phyloP scores from a whole-genome alignment of 1,284 basidiomycete species.

The Phenoliferia sp. region DNA sequence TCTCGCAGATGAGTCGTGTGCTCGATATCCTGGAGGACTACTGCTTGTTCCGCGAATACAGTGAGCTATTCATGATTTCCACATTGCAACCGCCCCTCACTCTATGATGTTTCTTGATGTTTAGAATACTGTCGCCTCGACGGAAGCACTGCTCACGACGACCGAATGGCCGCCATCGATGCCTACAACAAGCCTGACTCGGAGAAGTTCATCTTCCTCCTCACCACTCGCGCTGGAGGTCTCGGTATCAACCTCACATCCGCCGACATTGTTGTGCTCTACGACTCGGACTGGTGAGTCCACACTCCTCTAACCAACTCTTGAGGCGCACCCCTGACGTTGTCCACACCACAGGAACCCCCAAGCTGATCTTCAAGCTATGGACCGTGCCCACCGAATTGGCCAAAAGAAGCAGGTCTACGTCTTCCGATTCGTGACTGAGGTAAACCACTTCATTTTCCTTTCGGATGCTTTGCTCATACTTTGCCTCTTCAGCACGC shows the following conservation, averaged over 20 bases:
- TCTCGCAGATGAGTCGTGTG: conserved; percentile 97
- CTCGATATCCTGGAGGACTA: conserved; percentile 96
- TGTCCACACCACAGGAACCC: conserved; percentile 65
- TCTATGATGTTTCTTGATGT: neutral
- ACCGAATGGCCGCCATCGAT: conserved; percentile 92
- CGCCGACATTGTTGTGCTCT: conserved; percentile 94
- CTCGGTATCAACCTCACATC: conserved; percentile 95
- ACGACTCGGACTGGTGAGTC: conserved; percentile 83
- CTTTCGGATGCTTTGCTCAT: neutral
- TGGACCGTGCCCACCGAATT: conserved; percentile 98
- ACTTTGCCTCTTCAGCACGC: conserved; percentile 51
- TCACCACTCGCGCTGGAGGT: conserved; percentile 97
- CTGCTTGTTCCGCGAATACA: conserved; percentile 84
- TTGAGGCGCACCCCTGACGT: conserved; percentile 4
- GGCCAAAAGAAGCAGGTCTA: conserved; percentile 99
- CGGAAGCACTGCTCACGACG: conserved; percentile 90
- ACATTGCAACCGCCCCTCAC: neutral
- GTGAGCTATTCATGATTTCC: conserved; percentile 50
- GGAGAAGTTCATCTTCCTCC: conserved; percentile 94
- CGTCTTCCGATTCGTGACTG: conserved; percentile 96
- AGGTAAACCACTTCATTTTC: conserved; percentile 40
- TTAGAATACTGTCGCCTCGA: conserved; percentile 96
- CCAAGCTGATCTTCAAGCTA: conserved; percentile 96
- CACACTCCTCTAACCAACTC: conserved; percentile 14
- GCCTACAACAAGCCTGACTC: conserved; percentile 94